These are phyloP conservation scores for Pelargonium cotyledonis DNA, from an alignment of 441 rosid genomes.

Conservation along the genomic window DNA sequence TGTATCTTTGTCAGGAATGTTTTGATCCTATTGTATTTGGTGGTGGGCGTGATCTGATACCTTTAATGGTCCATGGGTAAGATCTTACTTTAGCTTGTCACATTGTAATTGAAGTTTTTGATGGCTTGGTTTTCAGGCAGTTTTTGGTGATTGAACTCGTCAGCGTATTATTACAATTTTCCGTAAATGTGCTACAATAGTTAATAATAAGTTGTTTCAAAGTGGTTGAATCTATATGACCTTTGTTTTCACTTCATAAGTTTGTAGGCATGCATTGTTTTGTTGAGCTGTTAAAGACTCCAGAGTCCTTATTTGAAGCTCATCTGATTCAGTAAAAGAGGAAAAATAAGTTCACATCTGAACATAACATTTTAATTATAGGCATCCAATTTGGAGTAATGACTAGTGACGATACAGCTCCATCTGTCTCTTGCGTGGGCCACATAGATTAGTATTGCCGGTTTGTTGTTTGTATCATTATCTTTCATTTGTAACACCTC, in stretches of 20 bases:
- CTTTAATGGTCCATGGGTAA: slow-evolving; percentile 95
- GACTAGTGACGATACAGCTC: not conserved
- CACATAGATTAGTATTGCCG: not conserved
- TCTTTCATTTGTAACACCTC: not conserved
- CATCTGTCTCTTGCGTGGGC: not conserved
- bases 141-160: not conserved
- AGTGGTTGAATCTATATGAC: not conserved
- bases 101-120: not conserved
- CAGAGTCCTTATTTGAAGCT: too few relatives aligned
- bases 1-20: slow-evolving; percentile 60
- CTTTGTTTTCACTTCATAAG: not conserved
- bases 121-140: not conserved
- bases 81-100: slow-evolving; percentile 11
- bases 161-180: not conserved
- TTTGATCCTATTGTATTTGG: slow-evolving; percentile 83
- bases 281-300: not conserved
- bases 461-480: not conserved
- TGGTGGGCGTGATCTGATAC: slow-evolving; percentile 82
- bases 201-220: not conserved
- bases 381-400: not conserved
- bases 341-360: not conserved
- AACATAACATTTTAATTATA: not conserved
- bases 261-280: not conserved
- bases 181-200: not conserved
- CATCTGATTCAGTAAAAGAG: not conserved